Conservation (phyloP, 352 stramenopile species). For the Thalassiosira oceanica region DNA sequence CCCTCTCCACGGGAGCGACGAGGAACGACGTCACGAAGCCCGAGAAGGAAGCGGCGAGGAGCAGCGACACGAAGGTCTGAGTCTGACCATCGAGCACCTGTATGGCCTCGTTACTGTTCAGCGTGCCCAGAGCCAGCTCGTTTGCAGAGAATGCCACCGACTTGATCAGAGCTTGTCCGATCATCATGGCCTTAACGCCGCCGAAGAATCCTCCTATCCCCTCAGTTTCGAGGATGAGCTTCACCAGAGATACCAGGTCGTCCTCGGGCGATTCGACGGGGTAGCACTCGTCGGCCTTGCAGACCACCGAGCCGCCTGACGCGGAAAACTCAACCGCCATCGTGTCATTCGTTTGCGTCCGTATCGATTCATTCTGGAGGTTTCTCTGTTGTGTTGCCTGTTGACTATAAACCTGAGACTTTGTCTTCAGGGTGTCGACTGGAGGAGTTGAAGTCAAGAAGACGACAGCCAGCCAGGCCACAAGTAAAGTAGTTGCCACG, state of each 20-base stretch:
- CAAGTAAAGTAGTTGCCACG: too few relatives aligned
- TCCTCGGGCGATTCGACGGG: slow-evolving; percentile 34
- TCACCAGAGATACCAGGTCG: slow-evolving; percentile 33
- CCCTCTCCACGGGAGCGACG: slow-evolving; percentile 72
- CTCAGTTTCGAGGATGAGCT: slow-evolving; percentile 38
- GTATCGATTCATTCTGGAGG: slow-evolving; percentile 1
- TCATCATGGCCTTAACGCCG: slow-evolving; percentile 69
- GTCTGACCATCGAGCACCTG: too few relatives aligned
- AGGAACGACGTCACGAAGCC: slow-evolving; percentile 72
- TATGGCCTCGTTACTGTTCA: slow-evolving; percentile 18
- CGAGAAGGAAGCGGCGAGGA: slow-evolving; percentile 60
- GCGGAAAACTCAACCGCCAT: too few relatives aligned
- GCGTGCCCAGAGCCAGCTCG: slow-evolving; percentile 34
- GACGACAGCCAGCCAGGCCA: too few relatives aligned
- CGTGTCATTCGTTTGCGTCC: neutral
- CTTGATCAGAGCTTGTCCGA: slow-evolving; percentile 77
- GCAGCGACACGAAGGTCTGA: slow-evolving; percentile 30
- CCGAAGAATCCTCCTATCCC: slow-evolving; percentile 69
- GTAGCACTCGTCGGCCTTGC: slow-evolving; percentile 7
- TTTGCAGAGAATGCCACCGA: slow-evolving; percentile 72
- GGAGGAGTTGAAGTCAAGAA: too few relatives aligned
- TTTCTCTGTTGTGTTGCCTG: slow-evolving; percentile 1
- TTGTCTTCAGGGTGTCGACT: slow-evolving; percentile 76
- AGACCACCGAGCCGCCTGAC: neutral
- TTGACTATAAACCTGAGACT: slow-evolving; percentile 48